A percentile compares a stretch with the other conserved stretches of the same genome.
phyloP scores from a whole-genome alignment of 164 flowering plant species.

The Macadamia tetraphylla region DNA sequence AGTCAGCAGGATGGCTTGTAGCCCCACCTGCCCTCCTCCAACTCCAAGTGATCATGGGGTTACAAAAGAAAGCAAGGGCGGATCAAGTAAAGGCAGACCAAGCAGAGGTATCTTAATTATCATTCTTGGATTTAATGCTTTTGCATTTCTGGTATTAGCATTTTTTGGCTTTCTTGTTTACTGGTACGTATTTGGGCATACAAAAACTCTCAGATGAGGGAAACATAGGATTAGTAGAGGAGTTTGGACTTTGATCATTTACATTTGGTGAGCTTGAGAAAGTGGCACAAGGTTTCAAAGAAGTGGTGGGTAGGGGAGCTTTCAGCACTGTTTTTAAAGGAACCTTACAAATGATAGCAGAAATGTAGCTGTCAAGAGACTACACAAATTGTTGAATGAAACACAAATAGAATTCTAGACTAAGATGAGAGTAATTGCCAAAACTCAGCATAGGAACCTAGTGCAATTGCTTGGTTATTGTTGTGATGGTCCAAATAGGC shows the following conservation, averaged over 20 bases:
- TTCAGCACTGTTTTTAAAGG: conserved; percentile 22
- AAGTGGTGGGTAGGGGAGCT: conserved; percentile 19
- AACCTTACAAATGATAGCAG: neutral
- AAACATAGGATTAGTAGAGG: neutral
- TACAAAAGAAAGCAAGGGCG: neutral
- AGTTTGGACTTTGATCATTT: conserved; percentile 13
- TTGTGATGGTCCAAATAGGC: conserved; percentile 8
- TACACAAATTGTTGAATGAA: conserved; percentile 15
- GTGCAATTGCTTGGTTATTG: conserved; percentile 22
- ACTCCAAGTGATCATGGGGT: neutral
- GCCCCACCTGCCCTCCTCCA: neutral
- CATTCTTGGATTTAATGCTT: neutral
- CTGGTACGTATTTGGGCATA: neutral
- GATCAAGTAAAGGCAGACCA: too few relatives aligned
- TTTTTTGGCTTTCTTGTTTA: conserved; percentile 5
- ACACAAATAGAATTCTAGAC: conserved; percentile 22
- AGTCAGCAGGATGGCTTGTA: neutral
- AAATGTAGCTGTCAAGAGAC: conserved; percentile 16
- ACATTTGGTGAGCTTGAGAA: conserved; percentile 13
- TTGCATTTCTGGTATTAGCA: neutral
- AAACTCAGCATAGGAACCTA: conserved; percentile 26
- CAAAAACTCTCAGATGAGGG: neutral
- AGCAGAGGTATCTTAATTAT: neutral
- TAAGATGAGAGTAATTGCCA: conserved; percentile 16
- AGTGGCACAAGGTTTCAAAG: conserved; percentile 19